Evolutionary conservation across 306 rosid species (phyloP).

Genomic region (Pyrus betulifolia): DNA sequence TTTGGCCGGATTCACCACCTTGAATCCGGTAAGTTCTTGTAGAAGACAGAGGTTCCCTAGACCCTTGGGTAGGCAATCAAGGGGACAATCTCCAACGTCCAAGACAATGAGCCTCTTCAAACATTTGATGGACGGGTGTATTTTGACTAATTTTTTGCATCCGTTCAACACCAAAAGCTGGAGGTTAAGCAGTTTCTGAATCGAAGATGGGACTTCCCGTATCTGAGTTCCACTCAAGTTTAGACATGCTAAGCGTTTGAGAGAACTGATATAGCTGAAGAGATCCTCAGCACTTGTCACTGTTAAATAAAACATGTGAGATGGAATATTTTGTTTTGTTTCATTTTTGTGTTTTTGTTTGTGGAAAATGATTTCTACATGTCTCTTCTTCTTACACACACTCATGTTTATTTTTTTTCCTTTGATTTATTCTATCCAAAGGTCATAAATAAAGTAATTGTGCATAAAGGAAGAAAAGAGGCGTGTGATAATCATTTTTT

Average conservation of each 20-base stretch:
- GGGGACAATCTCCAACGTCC: not conserved
- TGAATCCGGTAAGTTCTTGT: not conserved
- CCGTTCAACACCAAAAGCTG: not conserved
- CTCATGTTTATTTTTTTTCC: not conserved
- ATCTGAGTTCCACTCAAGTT: too few species aligned
- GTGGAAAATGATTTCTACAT: too few species aligned
- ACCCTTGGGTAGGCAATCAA: not conserved
- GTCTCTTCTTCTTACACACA: too few species aligned
- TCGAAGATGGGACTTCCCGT: too few species aligned
- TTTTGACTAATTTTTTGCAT: not conserved
- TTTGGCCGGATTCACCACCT: not conserved
- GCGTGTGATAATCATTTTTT: not conserved
- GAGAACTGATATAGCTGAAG: too few species aligned
- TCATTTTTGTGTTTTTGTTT: constrained; percentile 22
- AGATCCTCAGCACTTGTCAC: not conserved
- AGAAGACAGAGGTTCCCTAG: not conserved
- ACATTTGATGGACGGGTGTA: not conserved
- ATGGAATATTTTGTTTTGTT: too few species aligned
- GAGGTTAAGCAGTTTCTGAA: not conserved
- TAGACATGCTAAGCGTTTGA: too few species aligned
- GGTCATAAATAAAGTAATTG: too few species aligned
- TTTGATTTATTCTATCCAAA: too few species aligned
- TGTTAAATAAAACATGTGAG: too few species aligned
- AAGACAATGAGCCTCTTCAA: constrained; percentile 8
- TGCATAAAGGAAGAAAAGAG: too few species aligned